Base-by-base conservation (phyloP, 352 stramenopile species). In the Pythium apleroticum region DNA sequence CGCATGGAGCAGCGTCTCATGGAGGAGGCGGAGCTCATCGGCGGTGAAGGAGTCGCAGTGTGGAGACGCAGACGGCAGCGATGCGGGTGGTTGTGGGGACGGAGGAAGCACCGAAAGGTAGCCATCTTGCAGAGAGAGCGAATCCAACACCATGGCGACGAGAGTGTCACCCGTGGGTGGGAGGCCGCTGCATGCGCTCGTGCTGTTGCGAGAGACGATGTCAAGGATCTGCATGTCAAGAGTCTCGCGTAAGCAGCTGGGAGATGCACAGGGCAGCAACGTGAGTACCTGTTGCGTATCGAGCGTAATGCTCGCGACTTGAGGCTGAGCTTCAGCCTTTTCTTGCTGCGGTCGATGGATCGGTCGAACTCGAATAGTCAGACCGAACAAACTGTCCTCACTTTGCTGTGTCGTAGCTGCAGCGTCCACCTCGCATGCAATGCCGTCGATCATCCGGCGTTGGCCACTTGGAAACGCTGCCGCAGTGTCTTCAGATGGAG, bases 11-110 rank as follows among this genome's bases (percentile, higher is more conserved):
- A 78, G 59, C n/a, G 72, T 73, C 19, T 74, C 65, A 6, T 70
- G 52, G 10, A 76, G 57, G 22, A 79, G 54, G 10, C 55, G 59
- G 24, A 66, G 49, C 63, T 79, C 69, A 10, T 76, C 72, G 12
- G 30, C 52, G 20, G 68, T 75, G 45, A 52, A 52, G 3, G 45
- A 19, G 15, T 52, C 45, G 20, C 20, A 31, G 20, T 19, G 20
- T 30, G 45, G 9, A 52, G 45, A 30, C 11, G 45, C 8, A n/a
- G 24, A 8, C 1, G 43, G 10, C 20, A 49, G 53, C 14, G 53
- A 22, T 33, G 15, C 27, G 35, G 22, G 22, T 33, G 39, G 25
- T 53, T 33, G 28, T 3, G 24, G 12, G 6, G 39, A 24, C 6
- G 19, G 17, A 10, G 39, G 39, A 22, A 24, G 52, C 19, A 58